Base-by-base conservation (phyloP, 2,329 filamentous ascomycete genomes). In the Pseudogymnoascus sp. region DNA sequence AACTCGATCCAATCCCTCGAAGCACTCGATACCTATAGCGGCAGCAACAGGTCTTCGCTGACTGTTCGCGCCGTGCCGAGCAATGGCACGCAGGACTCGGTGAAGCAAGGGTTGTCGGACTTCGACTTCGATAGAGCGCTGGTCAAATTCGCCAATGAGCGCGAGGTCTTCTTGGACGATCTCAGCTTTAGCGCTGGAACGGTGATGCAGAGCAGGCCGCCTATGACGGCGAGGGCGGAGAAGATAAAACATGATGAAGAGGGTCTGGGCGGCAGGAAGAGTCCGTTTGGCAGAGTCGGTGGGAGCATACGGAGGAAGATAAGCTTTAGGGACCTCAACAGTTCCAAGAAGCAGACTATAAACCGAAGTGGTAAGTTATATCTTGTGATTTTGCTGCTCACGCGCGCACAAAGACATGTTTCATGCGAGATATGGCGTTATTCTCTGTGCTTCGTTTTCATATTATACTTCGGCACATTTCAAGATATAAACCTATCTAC, bases 81-180 rank as follows among this genome's bases (percentile, higher is more conserved):
- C 21, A 70, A 70, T 66, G 66, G 62, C 12, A 27, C 31, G 8
- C 27, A 52, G 12, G 58, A 66, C 18, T 66, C 63, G 61, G 60
- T 60, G 9, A 48, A 61, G 21, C 48, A 65, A 45, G 65, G 66
- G 15, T 75, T 82, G 65, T 77, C 75, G 63, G 91, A 96, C 71
- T 91, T 90, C 70, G 94, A 97, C 74, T 99, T 99, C 70, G 94
- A 97, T 72, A 87, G 89, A 71, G 93, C 94, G 27, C 80, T 99
- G 67, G 79, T 92, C 70, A 97, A 97, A 76, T 99, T 99, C 74
- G 92, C 94, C 52, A 88, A 87, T n/a, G 93, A 97, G 77, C 83
- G 94, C 66, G 94, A 99, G 70, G 88, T 87, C 64, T 99, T 99
- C 70, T 79, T 97, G 60, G 90, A 96, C 66, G 94, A 99, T 73